A percentile compares a stretch with the other conserved stretches of the same genome.
Conservation (phyloP, 768 basidiomycete species). For the Termitomyces sp. region DNA sequence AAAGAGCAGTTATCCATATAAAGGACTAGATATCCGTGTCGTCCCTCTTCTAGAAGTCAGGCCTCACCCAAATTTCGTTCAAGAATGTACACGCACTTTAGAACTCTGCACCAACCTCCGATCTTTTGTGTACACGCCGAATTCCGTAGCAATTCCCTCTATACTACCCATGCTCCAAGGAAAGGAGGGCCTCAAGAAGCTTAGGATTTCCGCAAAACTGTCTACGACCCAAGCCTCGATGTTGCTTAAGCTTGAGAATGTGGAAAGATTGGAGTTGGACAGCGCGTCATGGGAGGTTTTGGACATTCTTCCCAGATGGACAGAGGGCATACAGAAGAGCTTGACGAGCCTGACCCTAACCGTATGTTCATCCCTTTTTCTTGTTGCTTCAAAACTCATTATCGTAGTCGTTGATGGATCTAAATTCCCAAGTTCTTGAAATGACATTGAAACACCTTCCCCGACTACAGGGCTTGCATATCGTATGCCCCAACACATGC, state of each 20-base stretch:
- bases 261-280: conserved; percentile 50
- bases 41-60: conserved; percentile 36
- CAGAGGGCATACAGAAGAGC: conserved; percentile 31
- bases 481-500: conserved; percentile 47
- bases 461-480: conserved; percentile 49
- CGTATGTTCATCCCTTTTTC: conserved; percentile 34
- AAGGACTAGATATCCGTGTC: conserved; percentile 41
- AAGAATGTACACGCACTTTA: conserved; percentile 46
- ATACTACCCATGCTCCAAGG: conserved; percentile 42
- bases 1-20: background rate
- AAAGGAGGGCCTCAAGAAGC: conserved; percentile 36
- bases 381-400: background rate
- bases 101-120: conserved; percentile 44
- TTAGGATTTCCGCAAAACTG: conserved; percentile 52
- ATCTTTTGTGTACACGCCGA: conserved; percentile 50
- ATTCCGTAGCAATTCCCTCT: conserved; percentile 33
- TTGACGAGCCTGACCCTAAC: conserved; percentile 53
- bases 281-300: conserved; percentile 59
- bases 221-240: conserved; percentile 42
- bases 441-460: conserved; percentile 44
- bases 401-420: conserved; percentile 47
- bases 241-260: conserved; percentile 31
- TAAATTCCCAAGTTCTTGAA: conserved; percentile 49
- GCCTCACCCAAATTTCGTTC: conserved; percentile 42
- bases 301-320: conserved; percentile 57